These are phyloP conservation scores for Bryoglossum gracile DNA, from an alignment of 495 filamentous ascomycete species.

Conservation along the genomic window DNA sequence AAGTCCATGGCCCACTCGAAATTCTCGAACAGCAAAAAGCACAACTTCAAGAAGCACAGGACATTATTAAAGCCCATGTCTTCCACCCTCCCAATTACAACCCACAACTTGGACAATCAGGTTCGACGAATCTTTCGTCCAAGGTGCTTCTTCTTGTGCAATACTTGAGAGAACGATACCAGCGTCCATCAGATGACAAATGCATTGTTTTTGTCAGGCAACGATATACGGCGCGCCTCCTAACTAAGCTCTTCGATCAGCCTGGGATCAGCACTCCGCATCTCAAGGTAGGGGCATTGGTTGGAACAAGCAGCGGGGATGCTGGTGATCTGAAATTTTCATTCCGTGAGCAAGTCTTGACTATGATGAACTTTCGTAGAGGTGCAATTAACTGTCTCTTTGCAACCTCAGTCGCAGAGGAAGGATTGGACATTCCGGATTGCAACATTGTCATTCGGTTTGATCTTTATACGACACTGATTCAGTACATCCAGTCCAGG, in stretches of 20 bases:
- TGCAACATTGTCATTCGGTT: conserved; percentile 90
- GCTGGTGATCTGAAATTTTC: conserved; percentile 50
- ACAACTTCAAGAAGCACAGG: conserved; percentile 52
- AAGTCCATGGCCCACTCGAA: conserved; percentile 28
- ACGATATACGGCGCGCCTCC: conserved; percentile 66
- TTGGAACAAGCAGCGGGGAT: conserved; percentile 20
- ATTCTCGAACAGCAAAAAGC: conserved; percentile 42
- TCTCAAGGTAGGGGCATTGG: conserved; percentile 57
- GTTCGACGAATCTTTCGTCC: conserved; percentile 44
- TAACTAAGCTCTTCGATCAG: conserved; percentile 57
- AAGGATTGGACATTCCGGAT: conserved; percentile 92
- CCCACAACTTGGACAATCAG: conserved; percentile 23
- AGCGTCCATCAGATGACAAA: conserved; percentile 46
- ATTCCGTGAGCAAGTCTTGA: conserved; percentile 67
- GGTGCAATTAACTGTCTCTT: conserved; percentile 85
- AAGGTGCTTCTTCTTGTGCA: conserved; percentile 62
- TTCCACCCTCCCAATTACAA: conserved; percentile 39
- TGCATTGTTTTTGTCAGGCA: conserved; percentile 86
- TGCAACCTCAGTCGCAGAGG: conserved; percentile 87
- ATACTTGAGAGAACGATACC: conserved; percentile 53
- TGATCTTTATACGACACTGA: conserved; percentile 83
- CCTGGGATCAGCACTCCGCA: conserved; percentile 45
- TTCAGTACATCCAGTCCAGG: conserved; percentile 92
- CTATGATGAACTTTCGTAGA: conserved; percentile 67
- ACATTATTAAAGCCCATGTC: conserved; percentile 44